A percentile compares a stretch with the other conserved stretches of the same genome.
Evolutionary conservation across 768 basidiomycete species (phyloP).

Genomic region (Naganishia antarctica): DNA sequence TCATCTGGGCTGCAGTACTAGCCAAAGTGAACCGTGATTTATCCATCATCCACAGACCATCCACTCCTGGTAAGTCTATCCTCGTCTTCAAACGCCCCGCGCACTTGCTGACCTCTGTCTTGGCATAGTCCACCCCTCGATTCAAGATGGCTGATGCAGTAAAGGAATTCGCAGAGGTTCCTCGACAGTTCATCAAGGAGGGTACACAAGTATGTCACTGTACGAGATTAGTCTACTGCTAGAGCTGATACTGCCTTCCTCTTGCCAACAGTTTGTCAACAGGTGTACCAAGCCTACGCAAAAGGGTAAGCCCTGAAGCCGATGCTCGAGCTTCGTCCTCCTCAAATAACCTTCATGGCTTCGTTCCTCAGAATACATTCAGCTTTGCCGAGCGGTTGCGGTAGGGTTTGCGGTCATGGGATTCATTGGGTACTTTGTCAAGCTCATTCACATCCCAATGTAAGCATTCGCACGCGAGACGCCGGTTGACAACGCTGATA

Average conservation of each 20-base stretch:
- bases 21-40: too few relatives aligned
- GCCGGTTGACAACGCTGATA: not conserved
- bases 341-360: not conserved
- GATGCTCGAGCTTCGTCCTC: not conserved
- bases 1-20: too few relatives aligned
- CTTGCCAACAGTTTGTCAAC: slow-evolving; percentile 71
- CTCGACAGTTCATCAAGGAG: slow-evolving; percentile 85
- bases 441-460: slow-evolving; percentile 98
- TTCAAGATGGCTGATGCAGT: slow-evolving; percentile 54
- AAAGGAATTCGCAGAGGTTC: slow-evolving; percentile 82
- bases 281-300: slow-evolving; percentile 96
- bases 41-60: too few relatives aligned
- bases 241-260: not conserved
- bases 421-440: slow-evolving; percentile 97
- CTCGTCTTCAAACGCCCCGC: too few relatives aligned
- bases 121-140: not conserved
- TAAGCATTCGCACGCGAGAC: slow-evolving; percentile 53
- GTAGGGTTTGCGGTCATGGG: slow-evolving; percentile 99
- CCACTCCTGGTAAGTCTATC: too few relatives aligned
- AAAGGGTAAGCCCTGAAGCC: slow-evolving; percentile 61
- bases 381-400: slow-evolving; percentile 93
- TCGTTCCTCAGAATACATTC: slow-evolving; percentile 73
- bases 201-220: slow-evolving; percentile 72
- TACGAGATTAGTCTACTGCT: not conserved
- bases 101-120: not conserved